Conservation (phyloP, 2,329 filamentous ascomycete species). For the Amesomyces nigricolor region DNA sequence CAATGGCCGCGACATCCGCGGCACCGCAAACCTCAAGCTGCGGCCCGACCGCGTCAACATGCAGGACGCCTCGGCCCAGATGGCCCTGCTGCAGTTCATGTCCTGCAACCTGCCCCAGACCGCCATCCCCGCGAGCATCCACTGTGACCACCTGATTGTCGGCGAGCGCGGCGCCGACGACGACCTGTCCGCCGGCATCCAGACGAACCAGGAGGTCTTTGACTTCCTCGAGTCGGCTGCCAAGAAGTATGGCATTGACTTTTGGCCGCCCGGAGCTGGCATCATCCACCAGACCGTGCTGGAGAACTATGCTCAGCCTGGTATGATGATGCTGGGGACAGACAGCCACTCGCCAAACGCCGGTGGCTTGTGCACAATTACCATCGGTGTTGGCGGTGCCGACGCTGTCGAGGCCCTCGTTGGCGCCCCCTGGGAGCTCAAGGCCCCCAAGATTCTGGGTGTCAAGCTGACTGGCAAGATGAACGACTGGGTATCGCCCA, state of each 20-base stretch:
- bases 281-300: conserved; percentile 97
- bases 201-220: conserved; percentile 94
- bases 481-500: conserved; percentile 86
- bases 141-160: conserved; percentile 99
- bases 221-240: conserved; percentile 92
- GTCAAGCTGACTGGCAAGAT: conserved; percentile 79
- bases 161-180: conserved; percentile 83
- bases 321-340: conserved; percentile 97
- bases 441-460: conserved; percentile 85
- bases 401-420: conserved; percentile 96
- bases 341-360: conserved; percentile 97
- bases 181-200: conserved; percentile 78
- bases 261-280: conserved; percentile 88
- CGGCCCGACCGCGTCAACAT: conserved; percentile 97
- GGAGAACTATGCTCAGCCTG: conserved; percentile 96
- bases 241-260: conserved; percentile 89
- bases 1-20: conserved; percentile 78
- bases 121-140: conserved; percentile 92
- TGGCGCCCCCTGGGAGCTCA: conserved; percentile 94
- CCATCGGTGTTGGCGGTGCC: conserved; percentile 94
- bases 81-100: conserved; percentile 99
- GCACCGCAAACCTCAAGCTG: conserved; percentile 88
- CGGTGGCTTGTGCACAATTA: conserved; percentile 87
- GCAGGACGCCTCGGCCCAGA: conserved; percentile 98
- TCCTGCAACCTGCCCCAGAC: conserved; percentile 83